Conservation (phyloP, 2,329 filamentous ascomycete genomes). For the Chaetomium olivaceum region DNA sequence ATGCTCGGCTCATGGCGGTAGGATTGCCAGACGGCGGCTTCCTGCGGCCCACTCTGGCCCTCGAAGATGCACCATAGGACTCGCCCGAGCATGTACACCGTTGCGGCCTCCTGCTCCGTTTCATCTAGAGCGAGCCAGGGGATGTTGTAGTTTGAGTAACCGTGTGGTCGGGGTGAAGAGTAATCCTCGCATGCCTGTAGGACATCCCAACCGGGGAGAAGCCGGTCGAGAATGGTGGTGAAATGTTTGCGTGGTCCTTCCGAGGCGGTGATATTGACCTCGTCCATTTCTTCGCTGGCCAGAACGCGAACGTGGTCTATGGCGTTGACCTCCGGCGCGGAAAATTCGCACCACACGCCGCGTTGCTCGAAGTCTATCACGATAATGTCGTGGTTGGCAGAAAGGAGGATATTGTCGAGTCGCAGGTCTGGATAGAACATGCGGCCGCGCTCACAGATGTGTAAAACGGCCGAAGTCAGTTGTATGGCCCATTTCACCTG, state of each 20-base stretch:
- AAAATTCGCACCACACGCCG: constrained; percentile 64
- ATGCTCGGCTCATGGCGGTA: constrained; percentile 57
- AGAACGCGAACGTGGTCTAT: constrained; percentile 59
- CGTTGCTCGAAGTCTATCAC: constrained; percentile 65
- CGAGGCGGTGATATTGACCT: constrained; percentile 40
- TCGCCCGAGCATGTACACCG: constrained; percentile 64
- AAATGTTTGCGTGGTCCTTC: constrained; percentile 45
- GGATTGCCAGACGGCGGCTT: constrained; percentile 59
- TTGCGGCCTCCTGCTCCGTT: constrained; percentile 56
- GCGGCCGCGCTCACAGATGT: constrained; percentile 48
- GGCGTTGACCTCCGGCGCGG: constrained; percentile 60
- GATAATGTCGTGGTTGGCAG: constrained; percentile 48
- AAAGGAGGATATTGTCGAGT: constrained; percentile 60
- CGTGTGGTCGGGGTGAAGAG: constrained; percentile 20
- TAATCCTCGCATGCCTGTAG: constrained; percentile 48
- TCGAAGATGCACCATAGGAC: constrained; percentile 65
- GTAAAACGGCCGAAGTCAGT: constrained; percentile 52
- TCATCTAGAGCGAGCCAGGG: constrained; percentile 56
- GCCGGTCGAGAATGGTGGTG: constrained; percentile 41
- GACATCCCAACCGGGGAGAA: constrained; percentile 51
- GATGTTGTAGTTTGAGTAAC: constrained; percentile 51
- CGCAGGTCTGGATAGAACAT: constrained; percentile 61
- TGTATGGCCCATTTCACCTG: constrained; percentile 57
- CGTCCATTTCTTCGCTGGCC: constrained; percentile 46
- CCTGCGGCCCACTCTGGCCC: constrained; percentile 58